A percentile compares a stretch with the other conserved stretches of the same genome.
These are phyloP conservation scores for Wallemia ichthyophaga DNA, from an alignment of 1,284 basidiomycete genomes.

Conservation along the genomic window DNA sequence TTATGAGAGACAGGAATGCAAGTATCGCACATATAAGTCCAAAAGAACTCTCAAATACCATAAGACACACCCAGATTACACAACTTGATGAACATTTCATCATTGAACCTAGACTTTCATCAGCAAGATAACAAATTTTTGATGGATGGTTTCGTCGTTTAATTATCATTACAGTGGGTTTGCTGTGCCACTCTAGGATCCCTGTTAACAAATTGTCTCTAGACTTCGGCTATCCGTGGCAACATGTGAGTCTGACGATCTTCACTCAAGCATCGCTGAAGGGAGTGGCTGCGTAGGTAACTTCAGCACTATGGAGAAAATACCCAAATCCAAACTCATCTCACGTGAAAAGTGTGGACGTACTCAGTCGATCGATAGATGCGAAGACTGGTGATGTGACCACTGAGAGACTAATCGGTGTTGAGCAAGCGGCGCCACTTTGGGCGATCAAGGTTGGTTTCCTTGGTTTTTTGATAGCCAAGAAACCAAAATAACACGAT, in stretches of 20 bases:
- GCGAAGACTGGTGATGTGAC: conserved; percentile 3
- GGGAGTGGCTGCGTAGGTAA: background rate
- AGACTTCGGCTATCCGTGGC: conserved; percentile 1
- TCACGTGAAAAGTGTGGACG: conserved; percentile 6
- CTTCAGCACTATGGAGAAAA: conserved; percentile 5
- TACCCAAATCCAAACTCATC: conserved; percentile 6
- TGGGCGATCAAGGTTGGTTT: conserved; percentile 4
- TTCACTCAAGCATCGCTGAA: background rate
- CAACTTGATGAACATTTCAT: background rate
- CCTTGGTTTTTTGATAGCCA: no score
- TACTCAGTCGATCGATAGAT: conserved; percentile 4
- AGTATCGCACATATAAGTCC: no score
- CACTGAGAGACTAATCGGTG: conserved; percentile 5
- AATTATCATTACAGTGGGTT: background rate
- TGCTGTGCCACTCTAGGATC: background rate
- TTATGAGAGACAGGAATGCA: no score
- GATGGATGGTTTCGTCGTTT: background rate
- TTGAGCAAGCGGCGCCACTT: conserved; percentile 4
- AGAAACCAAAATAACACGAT: no score
- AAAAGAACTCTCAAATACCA: no score
- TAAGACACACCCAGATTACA: no score
- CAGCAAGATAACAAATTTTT: background rate
- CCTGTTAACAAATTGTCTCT: background rate
- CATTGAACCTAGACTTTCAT: background rate
- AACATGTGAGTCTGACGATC: background rate